Conservation (phyloP, 2,329 filamentous ascomycete genomes). For the Ceratocystis papillata region DNA sequence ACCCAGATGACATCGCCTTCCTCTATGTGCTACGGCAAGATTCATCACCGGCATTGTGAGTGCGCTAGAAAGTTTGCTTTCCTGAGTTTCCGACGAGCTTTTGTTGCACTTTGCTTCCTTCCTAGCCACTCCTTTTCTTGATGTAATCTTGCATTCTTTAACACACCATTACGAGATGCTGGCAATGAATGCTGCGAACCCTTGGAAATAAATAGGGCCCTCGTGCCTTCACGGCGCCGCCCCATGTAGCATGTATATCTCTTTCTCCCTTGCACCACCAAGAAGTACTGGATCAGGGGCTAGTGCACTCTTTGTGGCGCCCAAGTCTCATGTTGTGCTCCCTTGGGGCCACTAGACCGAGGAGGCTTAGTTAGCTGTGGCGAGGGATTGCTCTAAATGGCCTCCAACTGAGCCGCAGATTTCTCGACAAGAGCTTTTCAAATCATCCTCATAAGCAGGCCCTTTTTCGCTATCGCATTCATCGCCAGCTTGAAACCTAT, state of each 20-base stretch:
- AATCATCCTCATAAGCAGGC: background rate
- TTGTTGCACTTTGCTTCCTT: background rate
- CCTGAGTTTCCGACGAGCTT: background rate
- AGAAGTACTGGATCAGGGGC: slow-evolving; percentile 4
- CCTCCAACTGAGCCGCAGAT: background rate
- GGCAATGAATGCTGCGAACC: background rate
- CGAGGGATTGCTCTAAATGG: background rate
- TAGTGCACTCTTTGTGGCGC: background rate
- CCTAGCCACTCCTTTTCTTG: background rate
- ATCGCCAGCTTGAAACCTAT: background rate
- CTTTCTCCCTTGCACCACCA: background rate
- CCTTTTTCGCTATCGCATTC: background rate
- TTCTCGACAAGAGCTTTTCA: background rate
- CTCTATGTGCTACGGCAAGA: too few species aligned
- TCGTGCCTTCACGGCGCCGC: background rate
- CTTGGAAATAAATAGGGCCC: background rate
- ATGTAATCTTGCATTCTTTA: background rate
- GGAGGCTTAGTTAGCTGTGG: background rate
- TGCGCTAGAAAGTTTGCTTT: background rate
- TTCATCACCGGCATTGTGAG: too few species aligned
- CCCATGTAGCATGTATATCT: background rate
- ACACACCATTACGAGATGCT: background rate
- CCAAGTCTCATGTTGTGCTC: slow-evolving; percentile 11
- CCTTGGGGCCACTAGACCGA: background rate
- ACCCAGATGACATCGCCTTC: too few species aligned